Evolutionary conservation across 1,284 basidiomycete species (phyloP), one percentile per base, ranked within the genome.

Genomic region (Ceratobasidium sp.): DNA sequence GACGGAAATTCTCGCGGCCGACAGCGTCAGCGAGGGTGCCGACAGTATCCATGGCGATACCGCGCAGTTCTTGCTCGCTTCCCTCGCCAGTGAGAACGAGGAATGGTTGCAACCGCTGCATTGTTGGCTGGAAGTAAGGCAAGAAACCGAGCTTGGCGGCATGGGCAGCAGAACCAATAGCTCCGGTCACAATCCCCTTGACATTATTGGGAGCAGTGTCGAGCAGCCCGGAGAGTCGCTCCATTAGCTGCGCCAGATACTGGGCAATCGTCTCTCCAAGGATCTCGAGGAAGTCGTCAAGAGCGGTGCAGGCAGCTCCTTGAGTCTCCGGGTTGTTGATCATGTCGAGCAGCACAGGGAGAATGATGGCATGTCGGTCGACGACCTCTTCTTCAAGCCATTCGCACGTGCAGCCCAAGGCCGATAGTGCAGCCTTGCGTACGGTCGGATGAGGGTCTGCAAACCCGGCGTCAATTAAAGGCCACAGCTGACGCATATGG

Each of bases 21-120:
- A 99, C 94, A 15, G 97, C 95, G 80, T 98, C 97, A 38, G 96
- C 94, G 74, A 99, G 94, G 0, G 97, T 99, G 55, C 97, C 97
- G 73, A 98, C 90, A 40, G 97, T 95, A 81, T 99, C 97, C 87
- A 97, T 98, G 29, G 96, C 92, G 77, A 98, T 97, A 49, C 97
- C 97, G 72, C 97, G 93, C 49, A 99, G 87, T 76, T 99, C 96
- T 74, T 88, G 90, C 77, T 96, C 94, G 77, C 94, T 93, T 49
- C 91, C 92, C 75, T 94, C 93, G 42, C 86, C 88, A 45, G 87
- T 87, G 47, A 94, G 87, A 49, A 92, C 84, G 57, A 93, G 85
- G 81, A 99, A 93, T 75, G 93, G 92, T 73, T 92, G 88, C 74
- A 99, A 87, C 71, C 89, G 90, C 74, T 87, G 84, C 90, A 99